Evolutionary conservation across 1,284 basidiomycete species (phyloP).

Genomic region (Cerrena zonata): DNA sequence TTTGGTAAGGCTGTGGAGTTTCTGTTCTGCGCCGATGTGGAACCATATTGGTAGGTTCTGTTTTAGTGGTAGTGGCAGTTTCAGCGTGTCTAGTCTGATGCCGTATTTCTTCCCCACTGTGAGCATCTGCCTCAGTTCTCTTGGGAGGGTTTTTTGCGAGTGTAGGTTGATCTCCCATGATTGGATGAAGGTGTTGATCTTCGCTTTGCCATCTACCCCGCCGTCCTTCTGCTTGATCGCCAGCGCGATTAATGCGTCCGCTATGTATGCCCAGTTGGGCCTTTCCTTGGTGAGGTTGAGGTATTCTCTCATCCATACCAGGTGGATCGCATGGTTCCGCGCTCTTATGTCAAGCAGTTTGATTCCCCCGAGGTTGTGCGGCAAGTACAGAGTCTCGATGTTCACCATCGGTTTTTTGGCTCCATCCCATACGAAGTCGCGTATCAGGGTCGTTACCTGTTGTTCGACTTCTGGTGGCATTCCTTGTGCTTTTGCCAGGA

Average conservation of each 20-base stretch:
- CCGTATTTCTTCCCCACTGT: slow-evolving; percentile 7
- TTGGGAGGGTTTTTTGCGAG: not conserved
- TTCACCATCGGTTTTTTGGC: slow-evolving; percentile 3
- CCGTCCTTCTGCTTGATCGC: not conserved
- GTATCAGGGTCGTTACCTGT: slow-evolving; percentile 3
- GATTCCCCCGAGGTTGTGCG: slow-evolving; percentile 17
- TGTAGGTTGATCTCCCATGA: slow-evolving; percentile 10
- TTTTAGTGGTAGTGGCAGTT: slow-evolving; percentile 8
- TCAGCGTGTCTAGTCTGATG: slow-evolving; percentile 8
- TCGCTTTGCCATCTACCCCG: not conserved
- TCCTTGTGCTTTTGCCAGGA: slow-evolving; percentile 21
- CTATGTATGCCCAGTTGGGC: slow-evolving; percentile 21
- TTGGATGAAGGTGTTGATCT: slow-evolving; percentile 15
- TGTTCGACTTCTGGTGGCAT: no score
- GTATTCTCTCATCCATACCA: slow-evolving; percentile 22
- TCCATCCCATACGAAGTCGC: slow-evolving; percentile 19
- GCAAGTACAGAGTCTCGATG: slow-evolving; percentile 5
- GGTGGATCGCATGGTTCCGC: slow-evolving; percentile 23
- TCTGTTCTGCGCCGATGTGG: no score
- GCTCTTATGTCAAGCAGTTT: slow-evolving; percentile 18
- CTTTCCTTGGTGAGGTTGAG: slow-evolving; percentile 7
- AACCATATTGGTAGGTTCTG: slow-evolving; percentile 21
- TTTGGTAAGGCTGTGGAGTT: slow-evolving; percentile 20
- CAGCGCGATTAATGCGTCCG: slow-evolving; percentile 13
- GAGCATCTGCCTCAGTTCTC: slow-evolving; percentile 2